Base-by-base conservation (phyloP, 345 rosid species). In the Citropsis articulata region DNA sequence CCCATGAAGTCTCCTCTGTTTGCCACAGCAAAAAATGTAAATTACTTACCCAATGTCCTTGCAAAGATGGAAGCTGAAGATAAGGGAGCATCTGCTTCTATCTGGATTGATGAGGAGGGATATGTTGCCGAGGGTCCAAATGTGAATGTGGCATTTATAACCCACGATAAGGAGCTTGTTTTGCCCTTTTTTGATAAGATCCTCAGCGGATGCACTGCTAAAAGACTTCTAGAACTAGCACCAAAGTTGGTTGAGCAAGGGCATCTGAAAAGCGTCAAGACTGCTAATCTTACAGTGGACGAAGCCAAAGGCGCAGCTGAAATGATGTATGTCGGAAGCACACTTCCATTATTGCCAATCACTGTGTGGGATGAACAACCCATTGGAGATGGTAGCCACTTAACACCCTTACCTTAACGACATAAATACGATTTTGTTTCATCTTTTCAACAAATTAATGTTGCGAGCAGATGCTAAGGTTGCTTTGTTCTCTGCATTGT, bases 251-350 rank as follows among this genome's bases (percentile, higher is more conserved):
- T 88, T 0, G 87, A 89, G 80, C 87, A 80, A 76, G 92, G 93
- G 78, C 68, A 50, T 27, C 75, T 91, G 73, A 89, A 83, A 62
- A 64, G 86, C 45, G 80, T 88, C 40, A 87, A 80, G 70, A 88
- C 84, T 13, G 76, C 40, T 28, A 85, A 81, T 72, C 78, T 91
- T 40, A 86, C 86, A 0, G 81, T 80, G 14, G 83, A 86, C 69
- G 89, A 91, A 77, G 95, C 86, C 57, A 91, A 88, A 78, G 75
- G 76, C 19, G 83, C 86, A 0, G 82, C 83, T 16, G 93, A 89
- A 80, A 89, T 91, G 91, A 89, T 90, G 93, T 89, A 77, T 70
- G 82, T 89, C 6, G 93, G 95, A 59, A 91, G 95, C 88, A 89
- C 92, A 24, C 90, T 91, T 67, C 92, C 92, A 4, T 1, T 91